Conservation (phyloP, 768 basidiomycete genomes). For the Fistulinella prunicolor region DNA sequence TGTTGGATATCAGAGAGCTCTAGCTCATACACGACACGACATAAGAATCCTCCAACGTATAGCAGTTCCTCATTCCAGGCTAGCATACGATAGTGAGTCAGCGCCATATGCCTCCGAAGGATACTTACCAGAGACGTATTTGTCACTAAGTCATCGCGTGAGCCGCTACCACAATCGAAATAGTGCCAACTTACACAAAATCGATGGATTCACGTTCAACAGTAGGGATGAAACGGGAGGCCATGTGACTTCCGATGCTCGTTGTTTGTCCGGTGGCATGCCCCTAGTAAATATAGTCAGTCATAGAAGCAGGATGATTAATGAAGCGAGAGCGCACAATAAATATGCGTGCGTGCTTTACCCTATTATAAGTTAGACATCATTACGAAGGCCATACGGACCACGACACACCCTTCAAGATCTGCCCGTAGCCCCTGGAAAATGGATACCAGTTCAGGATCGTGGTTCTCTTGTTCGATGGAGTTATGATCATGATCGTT, state of each 20-base stretch:
- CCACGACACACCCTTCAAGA: conserved; percentile 62
- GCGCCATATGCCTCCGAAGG: not conserved
- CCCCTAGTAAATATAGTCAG: not conserved
- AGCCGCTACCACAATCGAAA: not conserved
- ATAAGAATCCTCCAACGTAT: conserved; percentile 76
- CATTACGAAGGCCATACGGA: not conserved
- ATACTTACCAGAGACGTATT: not conserved
- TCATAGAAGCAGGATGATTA: not conserved
- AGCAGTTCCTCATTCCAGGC: conserved; percentile 91
- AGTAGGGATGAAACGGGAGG: conserved; percentile 15
- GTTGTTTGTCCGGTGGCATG: conserved; percentile 15
- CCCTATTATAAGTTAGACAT: not conserved
- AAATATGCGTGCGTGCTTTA: conserved; percentile 12
- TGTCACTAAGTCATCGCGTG: not conserved
- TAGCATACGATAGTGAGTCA: conserved; percentile 20
- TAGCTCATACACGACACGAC: conserved; percentile 80
- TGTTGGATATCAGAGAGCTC: conserved; percentile 57
- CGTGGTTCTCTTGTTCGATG: not conserved
- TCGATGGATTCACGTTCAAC: conserved; percentile 18
- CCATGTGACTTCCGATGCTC: conserved; percentile 18
- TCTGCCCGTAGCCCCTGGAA: conserved; percentile 88
- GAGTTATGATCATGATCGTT: conserved; percentile 74
- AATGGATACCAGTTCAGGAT: conserved; percentile 33
- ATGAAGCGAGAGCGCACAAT: conserved; percentile 3
- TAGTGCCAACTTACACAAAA: conserved; percentile 5